Base-by-base conservation (phyloP, 1,139 yeast genomes). In the Spencermartinsiella ligniputridi region DNA sequence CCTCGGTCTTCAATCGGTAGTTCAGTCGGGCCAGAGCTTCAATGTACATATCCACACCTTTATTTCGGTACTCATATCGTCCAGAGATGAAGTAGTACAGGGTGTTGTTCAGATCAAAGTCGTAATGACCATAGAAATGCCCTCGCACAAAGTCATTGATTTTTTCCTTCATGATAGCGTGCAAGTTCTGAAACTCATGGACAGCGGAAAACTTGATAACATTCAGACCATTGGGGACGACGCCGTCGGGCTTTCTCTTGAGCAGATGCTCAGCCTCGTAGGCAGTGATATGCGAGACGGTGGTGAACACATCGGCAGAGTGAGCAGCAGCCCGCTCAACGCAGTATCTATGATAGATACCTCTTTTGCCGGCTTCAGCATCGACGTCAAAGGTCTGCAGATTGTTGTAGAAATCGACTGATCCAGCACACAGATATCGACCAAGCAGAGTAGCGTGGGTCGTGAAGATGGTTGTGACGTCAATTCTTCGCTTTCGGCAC, bases 371-470 rank as follows among this genome's bases (percentile, higher is more conserved):
- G 9, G 97, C 97, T 68, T 92, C 98, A 29, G 94, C 90, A 64
- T 92, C 98, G 40, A 90, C 97, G 61, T 92, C 98, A 63, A 92
- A 90, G 61, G 81, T 74, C 55, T 86, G 85, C 61, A 92, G 74
- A 62, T 90, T 89, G 68, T 92, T 92, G 73, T 92, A 92, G 62
- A 92, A 92, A 66, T 92, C 98, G 40, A 89, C 95, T 24, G 87
- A 80, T 20, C 97, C 97, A 17, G 97, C 97, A 72, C 98, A 92
- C 52, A 92, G 71, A 64, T 92, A 92, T 58, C 98, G 79, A 39
- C 98, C 98, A 54, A 92, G 75, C 55, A 92, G 71, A 18, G 98
- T 92, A 2, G 98, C 98, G 64, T 92, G 98, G 32, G 98, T 92
- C 45, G 98, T 92, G 73, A 92, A 92, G 53, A 92, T 85, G 39